Conservation (phyloP, 352 stramenopile genomes). For the Peronospora belbahrii region DNA sequence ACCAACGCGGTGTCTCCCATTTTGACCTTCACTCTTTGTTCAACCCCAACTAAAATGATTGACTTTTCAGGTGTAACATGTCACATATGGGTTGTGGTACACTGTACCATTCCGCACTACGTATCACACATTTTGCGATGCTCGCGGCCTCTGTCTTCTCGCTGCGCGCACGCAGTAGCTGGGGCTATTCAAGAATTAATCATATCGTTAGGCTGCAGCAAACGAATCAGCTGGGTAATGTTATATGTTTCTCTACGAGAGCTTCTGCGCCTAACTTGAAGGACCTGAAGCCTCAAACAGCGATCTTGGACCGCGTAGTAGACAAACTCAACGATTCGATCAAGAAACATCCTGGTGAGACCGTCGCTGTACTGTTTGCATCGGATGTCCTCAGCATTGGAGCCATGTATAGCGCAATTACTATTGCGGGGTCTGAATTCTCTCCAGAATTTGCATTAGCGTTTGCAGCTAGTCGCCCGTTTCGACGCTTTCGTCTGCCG, state of each 20-base stretch:
- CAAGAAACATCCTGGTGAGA: constrained; percentile 60
- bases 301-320: constrained; percentile 61
- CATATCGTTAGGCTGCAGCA: neutral
- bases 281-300: neutral
- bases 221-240: neutral
- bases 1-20: constrained; percentile 3
- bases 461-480: constrained; percentile 75
- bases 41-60: too few relatives aligned
- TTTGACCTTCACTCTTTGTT: constrained; percentile 10
- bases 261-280: constrained; percentile 6
- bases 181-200: neutral
- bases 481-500: constrained; percentile 72
- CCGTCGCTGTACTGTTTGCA: constrained; percentile 65
- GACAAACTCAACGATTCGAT: constrained; percentile 74
- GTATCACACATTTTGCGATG: neutral
- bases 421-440: constrained; percentile 54
- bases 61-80: neutral
- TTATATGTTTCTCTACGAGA: constrained; percentile 1
- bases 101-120: neutral
- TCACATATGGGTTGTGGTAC: neutral
- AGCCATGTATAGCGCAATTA: constrained; percentile 68
- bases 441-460: constrained; percentile 82
- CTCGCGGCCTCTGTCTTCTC: constrained; percentile 2
- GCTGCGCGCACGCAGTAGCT: neutral
- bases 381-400: constrained; percentile 79